Evolutionary conservation across 345 rosid species (phyloP).

Genomic region (Psidium friedrichsthalianum): DNA sequence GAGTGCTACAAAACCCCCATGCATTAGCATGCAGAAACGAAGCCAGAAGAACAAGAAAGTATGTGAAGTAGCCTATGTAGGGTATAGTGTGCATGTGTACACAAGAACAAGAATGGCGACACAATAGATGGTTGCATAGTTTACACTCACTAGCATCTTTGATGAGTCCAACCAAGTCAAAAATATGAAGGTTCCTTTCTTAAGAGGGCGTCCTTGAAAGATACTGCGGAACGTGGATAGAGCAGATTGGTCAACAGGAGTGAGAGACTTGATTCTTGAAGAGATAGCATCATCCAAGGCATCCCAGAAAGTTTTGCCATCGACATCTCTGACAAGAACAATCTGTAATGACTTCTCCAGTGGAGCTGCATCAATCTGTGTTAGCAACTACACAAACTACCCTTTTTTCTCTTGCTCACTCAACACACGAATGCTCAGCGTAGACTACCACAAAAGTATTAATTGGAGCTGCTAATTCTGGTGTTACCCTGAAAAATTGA

Average conservation of each 20-base stretch:
- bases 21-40: neutral
- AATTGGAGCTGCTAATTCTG: neutral
- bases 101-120: neutral
- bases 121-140: neutral
- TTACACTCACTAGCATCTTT: constrained; percentile 59
- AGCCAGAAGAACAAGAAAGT: neutral
- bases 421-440: neutral
- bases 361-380: constrained; percentile 27
- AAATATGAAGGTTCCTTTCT: constrained; percentile 57
- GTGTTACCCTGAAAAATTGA: constrained; percentile 50
- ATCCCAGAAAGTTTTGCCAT: constrained; percentile 93
- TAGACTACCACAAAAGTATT: neutral
- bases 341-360: constrained; percentile 65
- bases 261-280: constrained; percentile 52
- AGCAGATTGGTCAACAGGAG: constrained; percentile 44
- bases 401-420: neutral
- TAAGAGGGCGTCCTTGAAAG: constrained; percentile 63
- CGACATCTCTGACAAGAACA: constrained; percentile 85
- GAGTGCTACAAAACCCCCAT: neutral
- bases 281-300: constrained; percentile 71
- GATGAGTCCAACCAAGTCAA: constrained; percentile 66
- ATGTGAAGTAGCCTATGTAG: neutral
- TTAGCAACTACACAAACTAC: neutral
- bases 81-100: neutral
- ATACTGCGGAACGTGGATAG: constrained; percentile 49